Percentiles rank a stretch among this genome's conserved stretches.
Conservation (phyloP, 139 green algal species). For the Deuterostichococcus epilithicus region DNA sequence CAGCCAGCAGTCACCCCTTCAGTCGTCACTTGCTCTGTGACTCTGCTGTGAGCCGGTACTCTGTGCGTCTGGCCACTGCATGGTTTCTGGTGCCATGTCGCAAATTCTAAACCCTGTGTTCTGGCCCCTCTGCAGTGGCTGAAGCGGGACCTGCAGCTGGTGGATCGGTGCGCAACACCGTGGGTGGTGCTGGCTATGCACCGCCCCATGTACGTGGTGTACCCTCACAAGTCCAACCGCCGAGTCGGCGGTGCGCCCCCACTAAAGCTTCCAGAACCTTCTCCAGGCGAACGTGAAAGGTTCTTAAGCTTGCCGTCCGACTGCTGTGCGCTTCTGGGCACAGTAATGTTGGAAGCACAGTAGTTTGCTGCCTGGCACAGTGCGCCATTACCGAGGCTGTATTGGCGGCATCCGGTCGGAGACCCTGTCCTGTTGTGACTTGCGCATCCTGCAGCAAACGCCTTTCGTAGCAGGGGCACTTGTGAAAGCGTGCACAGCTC, state of each 20-base stretch:
- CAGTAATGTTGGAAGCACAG: too few relatives aligned
- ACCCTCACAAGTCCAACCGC: slow-evolving; percentile 73
- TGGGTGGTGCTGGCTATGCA: slow-evolving; percentile 74
- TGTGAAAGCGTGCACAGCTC: too few relatives aligned
- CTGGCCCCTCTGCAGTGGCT: slow-evolving; percentile 49
- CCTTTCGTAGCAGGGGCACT: too few relatives aligned
- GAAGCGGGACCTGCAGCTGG: slow-evolving; percentile 48
- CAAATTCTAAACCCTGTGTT: neutral
- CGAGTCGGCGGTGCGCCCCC: slow-evolving; percentile 31
- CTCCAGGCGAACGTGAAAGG: neutral
- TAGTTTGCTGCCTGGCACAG: too few relatives aligned
- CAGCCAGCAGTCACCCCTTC: too few relatives aligned
- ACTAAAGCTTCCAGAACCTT: neutral
- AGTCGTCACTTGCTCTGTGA: neutral
- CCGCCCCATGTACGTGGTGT: slow-evolving; percentile 79
- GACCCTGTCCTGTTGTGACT: too few relatives aligned
- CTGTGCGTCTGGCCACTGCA: neutral
- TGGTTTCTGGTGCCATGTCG: neutral
- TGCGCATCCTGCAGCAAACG: too few relatives aligned
- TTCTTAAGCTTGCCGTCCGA: neutral
- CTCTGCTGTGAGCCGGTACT: neutral
- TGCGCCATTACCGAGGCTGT: too few relatives aligned
- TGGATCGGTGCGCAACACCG: slow-evolving; percentile 69
- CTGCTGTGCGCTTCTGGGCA: neutral
- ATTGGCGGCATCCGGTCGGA: too few relatives aligned